Percentiles rank a stretch among this genome's conserved stretches.
Evolutionary conservation across 495 filamentous ascomycete species (phyloP).

Genomic region (Parathielavia hyrcaniae): DNA sequence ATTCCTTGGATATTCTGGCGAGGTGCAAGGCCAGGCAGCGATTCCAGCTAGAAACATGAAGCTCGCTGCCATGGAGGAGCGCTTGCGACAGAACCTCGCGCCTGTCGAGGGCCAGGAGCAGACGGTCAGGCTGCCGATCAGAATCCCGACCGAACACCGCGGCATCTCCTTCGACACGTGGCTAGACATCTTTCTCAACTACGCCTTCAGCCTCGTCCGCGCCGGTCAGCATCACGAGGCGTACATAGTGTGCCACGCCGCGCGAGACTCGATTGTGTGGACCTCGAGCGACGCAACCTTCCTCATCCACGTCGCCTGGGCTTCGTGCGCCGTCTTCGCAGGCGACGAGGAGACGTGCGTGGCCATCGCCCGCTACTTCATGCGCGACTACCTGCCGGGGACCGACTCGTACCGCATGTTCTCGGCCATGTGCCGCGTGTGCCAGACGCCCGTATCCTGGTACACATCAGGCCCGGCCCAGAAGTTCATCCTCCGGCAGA

Average conservation of each 20-base stretch:
- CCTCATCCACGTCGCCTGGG: conserved; percentile 72
- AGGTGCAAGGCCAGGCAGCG: conserved; percentile 41
- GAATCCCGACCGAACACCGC: conserved; percentile 59
- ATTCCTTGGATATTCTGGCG: conserved; percentile 60
- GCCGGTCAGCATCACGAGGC: conserved; percentile 52
- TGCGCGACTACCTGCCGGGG: conserved; percentile 76
- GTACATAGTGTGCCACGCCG: conserved; percentile 69
- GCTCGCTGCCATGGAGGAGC: conserved; percentile 64
- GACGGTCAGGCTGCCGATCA: conserved; percentile 20
- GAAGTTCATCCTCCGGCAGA: conserved; percentile 83
- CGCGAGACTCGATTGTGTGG: conserved; percentile 72
- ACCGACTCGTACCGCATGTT: conserved; percentile 82
- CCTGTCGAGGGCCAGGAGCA: conserved; percentile 28
- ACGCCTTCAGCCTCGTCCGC: conserved; percentile 66
- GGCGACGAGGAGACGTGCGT: conserved; percentile 74
- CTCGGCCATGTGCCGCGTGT: conserved; percentile 60
- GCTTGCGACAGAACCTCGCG: conserved; percentile 48
- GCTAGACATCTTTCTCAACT: conserved; percentile 87
- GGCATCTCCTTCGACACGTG: conserved; percentile 74
- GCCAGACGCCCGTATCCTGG: conserved; percentile 51
- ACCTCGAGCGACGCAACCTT: conserved; percentile 60
- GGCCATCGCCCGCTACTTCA: conserved; percentile 68
- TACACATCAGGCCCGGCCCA: conserved; percentile 59
- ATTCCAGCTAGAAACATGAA: conserved; percentile 49
- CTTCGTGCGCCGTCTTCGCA: conserved; percentile 72